Percentiles rank a stretch among this genome's conserved stretches.
These are phyloP conservation scores for Gyromitra esculenta DNA, from an alignment of 2,329 filamentous ascomycete genomes.

Conservation along the genomic window DNA sequence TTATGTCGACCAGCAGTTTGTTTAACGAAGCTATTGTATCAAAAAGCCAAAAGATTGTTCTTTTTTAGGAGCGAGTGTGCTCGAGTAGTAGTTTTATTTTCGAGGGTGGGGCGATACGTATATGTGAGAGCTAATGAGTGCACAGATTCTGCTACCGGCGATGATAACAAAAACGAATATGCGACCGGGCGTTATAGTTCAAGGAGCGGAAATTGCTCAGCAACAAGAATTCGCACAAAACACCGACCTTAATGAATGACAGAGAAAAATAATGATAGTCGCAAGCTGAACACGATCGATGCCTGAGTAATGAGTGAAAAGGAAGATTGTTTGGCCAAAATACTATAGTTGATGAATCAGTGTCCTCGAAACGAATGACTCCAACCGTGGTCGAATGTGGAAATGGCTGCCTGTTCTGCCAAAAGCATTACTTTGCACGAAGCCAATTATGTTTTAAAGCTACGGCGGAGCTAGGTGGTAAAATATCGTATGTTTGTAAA, in stretches of 20 bases:
- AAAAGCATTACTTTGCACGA: slow-evolving; percentile 48
- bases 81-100: background rate
- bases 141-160: slow-evolving; percentile 15
- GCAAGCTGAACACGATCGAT: slow-evolving; percentile 15
- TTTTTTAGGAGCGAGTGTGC: slow-evolving; percentile 9
- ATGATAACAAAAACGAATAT: slow-evolving; percentile 30
- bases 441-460: slow-evolving; percentile 12
- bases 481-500: slow-evolving; percentile 21
- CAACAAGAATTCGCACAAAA: slow-evolving; percentile 32
- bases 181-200: slow-evolving; percentile 27
- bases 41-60: background rate
- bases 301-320: slow-evolving; percentile 14
- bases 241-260: slow-evolving; percentile 44
- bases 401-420: slow-evolving; percentile 41
- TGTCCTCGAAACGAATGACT: background rate
- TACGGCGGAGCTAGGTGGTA: slow-evolving; percentile 3
- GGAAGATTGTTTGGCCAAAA: slow-evolving; percentile 1
- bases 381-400: slow-evolving; percentile 42
- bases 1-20: slow-evolving; percentile 14
- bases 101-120: slow-evolving; percentile 1
- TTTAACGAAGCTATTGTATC: slow-evolving; percentile 17
- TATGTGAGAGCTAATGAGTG: slow-evolving; percentile 10
- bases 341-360: slow-evolving; percentile 25
- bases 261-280: slow-evolving; percentile 1
- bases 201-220: slow-evolving; percentile 42